Percentiles rank a stretch among this genome's conserved stretches.
Evolutionary conservation across 2,329 filamentous ascomycete genomes (phyloP).

Genomic region (Colletotrichum plurivorum): DNA sequence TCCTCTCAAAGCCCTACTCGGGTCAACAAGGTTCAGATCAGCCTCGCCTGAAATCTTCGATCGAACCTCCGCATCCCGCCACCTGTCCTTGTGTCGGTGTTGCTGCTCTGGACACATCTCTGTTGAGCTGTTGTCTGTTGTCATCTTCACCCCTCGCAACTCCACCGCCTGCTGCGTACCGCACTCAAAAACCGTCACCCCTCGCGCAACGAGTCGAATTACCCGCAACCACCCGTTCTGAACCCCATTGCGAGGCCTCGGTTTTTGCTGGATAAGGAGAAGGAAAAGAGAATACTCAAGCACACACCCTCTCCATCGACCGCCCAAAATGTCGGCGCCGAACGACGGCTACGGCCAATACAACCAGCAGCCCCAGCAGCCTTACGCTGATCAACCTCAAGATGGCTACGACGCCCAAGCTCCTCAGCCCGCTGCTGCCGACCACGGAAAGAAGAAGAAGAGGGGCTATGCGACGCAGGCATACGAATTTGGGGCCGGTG

Average conservation of each 20-base stretch:
- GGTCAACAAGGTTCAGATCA: constrained; percentile 18
- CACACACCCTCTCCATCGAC: constrained; percentile 3
- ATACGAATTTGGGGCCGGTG: constrained; percentile 91
- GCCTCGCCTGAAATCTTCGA: constrained; percentile 7
- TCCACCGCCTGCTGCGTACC: constrained; percentile 29
- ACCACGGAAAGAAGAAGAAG: constrained; percentile 85
- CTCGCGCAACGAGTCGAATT: constrained; percentile 14
- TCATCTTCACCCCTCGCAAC: constrained; percentile 34
- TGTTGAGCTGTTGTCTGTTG: constrained; percentile 23
- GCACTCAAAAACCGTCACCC: constrained; percentile 17
- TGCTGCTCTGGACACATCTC: constrained; percentile 38
- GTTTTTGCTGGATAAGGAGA: not conserved
- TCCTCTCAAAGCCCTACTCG: constrained; percentile 18
- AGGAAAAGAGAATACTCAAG: not conserved
- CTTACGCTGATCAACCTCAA: constrained; percentile 55
- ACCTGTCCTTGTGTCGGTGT: constrained; percentile 9
- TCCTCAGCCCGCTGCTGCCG: constrained; percentile 52
- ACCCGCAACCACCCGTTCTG: constrained; percentile 25
- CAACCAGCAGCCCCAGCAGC: constrained; percentile 58
- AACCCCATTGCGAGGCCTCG: constrained; percentile 41
- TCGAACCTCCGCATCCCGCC: not conserved
- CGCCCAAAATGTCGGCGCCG: constrained; percentile 68
- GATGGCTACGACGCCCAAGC: constrained; percentile 52
- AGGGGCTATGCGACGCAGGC: constrained; percentile 94
- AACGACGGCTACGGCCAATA: constrained; percentile 69